Percentiles rank a stretch among this genome's conserved stretches.
These are phyloP conservation scores for Meyerozyma guilliermondii DNA, from an alignment of 1,139 yeast genomes.

Conservation along the genomic window DNA sequence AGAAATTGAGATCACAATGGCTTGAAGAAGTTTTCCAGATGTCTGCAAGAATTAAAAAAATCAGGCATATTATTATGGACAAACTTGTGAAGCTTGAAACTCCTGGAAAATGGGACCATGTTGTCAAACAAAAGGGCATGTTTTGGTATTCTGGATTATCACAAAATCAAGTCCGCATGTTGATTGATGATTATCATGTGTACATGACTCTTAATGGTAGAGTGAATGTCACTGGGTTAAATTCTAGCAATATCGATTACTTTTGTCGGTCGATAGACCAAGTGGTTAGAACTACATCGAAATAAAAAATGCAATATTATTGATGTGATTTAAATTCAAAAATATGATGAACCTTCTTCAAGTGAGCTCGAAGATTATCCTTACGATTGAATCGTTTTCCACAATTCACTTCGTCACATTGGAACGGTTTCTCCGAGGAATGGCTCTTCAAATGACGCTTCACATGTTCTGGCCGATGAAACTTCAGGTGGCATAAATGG, in stretches of 20 bases:
- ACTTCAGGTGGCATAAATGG: slow-evolving; percentile 68
- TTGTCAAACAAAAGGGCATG: slow-evolving; percentile 80
- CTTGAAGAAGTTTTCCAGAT: slow-evolving; percentile 27
- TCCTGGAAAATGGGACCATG: slow-evolving; percentile 68
- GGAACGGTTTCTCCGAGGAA: slow-evolving; percentile 80
- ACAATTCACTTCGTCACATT: slow-evolving; percentile 69
- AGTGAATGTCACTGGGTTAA: slow-evolving; percentile 42
- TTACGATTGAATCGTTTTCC: slow-evolving; percentile 64
- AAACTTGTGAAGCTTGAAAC: slow-evolving; percentile 28
- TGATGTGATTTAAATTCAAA: slow-evolving; percentile 4
- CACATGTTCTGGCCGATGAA: slow-evolving; percentile 90
- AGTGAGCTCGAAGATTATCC: slow-evolving; percentile 53
- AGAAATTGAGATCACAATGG: slow-evolving; percentile 27
- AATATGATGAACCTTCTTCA: slow-evolving; percentile 52
- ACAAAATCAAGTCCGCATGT: slow-evolving; percentile 23
- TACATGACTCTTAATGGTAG: slow-evolving; percentile 36
- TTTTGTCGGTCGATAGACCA: slow-evolving; percentile 32
- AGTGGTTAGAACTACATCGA: slow-evolving; percentile 26
- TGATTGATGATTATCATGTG: slow-evolving; percentile 31
- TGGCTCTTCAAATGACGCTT: slow-evolving; percentile 87
- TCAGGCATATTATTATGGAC: slow-evolving; percentile 23
- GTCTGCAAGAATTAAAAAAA: slow-evolving; percentile 23
- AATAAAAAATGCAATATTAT: slow-evolving; percentile 1
- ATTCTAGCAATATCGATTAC: slow-evolving; percentile 29
- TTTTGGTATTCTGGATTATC: slow-evolving; percentile 43